Percentiles rank a stretch among this genome's conserved stretches.
These are phyloP conservation scores for Saprolegnia parasitica DNA, from an alignment of 352 stramenopile genomes.

Conservation along the genomic window DNA sequence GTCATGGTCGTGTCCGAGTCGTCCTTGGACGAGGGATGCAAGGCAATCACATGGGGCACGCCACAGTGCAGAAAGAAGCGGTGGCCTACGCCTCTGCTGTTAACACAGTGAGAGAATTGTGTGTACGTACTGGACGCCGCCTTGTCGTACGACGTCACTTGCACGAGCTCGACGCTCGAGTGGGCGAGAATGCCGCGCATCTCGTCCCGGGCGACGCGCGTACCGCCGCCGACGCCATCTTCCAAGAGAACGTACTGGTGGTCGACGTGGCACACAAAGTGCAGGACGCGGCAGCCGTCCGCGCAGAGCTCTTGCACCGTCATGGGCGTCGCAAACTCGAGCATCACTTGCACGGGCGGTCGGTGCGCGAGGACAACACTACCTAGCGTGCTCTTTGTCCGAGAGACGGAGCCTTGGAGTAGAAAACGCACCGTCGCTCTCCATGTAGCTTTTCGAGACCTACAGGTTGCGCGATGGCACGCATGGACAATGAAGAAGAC, in stretches of 20 bases:
- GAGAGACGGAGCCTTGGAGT: neutral
- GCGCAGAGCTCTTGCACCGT: constrained; percentile 1
- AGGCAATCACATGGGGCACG: constrained; percentile 20
- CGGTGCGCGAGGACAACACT: neutral
- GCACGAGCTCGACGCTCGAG: constrained; percentile 15
- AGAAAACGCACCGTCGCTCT: neutral
- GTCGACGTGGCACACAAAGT: constrained; percentile 10
- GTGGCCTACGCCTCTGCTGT: constrained; percentile 5
- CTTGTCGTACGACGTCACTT: constrained; percentile 20
- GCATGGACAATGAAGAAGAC: neutral
- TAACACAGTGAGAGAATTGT: neutral
- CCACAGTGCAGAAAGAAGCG: constrained; percentile 13
- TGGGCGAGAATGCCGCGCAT: neutral
- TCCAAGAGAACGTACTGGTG: constrained; percentile 3
- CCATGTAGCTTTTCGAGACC: neutral
- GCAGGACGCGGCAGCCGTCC: constrained; percentile 23
- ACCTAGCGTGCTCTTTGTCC: no score
- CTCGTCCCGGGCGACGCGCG: neutral
- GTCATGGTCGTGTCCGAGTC: constrained; percentile 1
- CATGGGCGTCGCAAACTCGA: constrained; percentile 21
- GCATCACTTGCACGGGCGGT: constrained; percentile 1
- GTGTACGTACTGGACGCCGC: neutral
- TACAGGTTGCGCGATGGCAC: neutral
- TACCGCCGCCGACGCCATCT: constrained; percentile 11
- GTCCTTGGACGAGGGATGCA: neutral